phyloP scores from a whole-genome alignment of 2,329 filamentous ascomycete species.

The Tolypocladium nubicola region DNA sequence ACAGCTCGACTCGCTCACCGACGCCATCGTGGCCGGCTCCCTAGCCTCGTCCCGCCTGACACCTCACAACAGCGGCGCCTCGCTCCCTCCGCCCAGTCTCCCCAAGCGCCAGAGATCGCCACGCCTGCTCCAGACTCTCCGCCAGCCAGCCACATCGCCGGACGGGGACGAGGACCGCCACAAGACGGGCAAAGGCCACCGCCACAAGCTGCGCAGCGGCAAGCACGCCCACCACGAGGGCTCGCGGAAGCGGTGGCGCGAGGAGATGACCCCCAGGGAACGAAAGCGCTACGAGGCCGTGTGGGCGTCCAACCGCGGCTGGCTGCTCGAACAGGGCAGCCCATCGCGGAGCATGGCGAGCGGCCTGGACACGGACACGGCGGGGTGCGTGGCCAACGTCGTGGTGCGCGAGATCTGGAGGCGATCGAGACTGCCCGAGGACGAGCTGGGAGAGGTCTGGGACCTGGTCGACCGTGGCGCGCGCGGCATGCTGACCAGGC shows the following conservation, averaged over 20 bases:
- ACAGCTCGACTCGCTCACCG: slow-evolving; percentile 55
- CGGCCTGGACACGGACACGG: slow-evolving; percentile 14
- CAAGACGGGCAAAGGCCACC: slow-evolving; percentile 31
- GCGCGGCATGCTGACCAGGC: slow-evolving; percentile 46
- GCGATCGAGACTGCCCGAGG: slow-evolving; percentile 54
- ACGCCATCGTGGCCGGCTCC: slow-evolving; percentile 66
- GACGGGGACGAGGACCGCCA: slow-evolving; percentile 43
- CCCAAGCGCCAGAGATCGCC: slow-evolving; percentile 34
- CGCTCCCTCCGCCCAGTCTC: slow-evolving; percentile 22
- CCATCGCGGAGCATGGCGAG: slow-evolving; percentile 7
- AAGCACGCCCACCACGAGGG: slow-evolving; percentile 72
- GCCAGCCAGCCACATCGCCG: slow-evolving; percentile 37
- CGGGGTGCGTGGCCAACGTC: slow-evolving; percentile 52
- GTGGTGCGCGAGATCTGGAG: slow-evolving; percentile 68
- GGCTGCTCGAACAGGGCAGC: slow-evolving; percentile 26
- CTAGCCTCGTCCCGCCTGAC: slow-evolving; percentile 53
- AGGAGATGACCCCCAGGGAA: slow-evolving; percentile 60
- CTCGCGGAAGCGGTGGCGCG: slow-evolving; percentile 64
- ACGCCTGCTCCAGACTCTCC: slow-evolving; percentile 55
- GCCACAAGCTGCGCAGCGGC: slow-evolving; percentile 40
- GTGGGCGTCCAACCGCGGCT: slow-evolving; percentile 71
- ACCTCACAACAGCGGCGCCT: slow-evolving; percentile 27
- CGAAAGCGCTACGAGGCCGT: slow-evolving; percentile 75
- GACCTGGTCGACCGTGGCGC: slow-evolving; percentile 54
- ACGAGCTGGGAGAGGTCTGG: slow-evolving; percentile 68